Evolutionary conservation across 768 basidiomycete species (phyloP).

Genomic region (Psilocybe subaeruginosa): DNA sequence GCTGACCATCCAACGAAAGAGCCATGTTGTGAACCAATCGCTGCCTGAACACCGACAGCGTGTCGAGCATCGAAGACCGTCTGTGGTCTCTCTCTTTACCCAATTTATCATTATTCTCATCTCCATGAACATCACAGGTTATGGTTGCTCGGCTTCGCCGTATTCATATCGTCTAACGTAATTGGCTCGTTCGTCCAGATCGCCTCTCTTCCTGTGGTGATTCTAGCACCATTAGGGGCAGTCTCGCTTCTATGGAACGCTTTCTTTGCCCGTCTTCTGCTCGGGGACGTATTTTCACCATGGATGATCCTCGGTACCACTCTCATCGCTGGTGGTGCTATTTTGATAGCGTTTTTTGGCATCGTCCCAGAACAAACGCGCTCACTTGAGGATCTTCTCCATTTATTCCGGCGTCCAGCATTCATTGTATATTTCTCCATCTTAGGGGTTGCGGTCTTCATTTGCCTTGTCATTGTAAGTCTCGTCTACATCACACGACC

Average conservation of each 20-base stretch:
- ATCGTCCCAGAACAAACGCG: conserved; percentile 89
- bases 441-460: conserved; percentile 59
- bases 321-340: conserved; percentile 86
- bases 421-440: conserved; percentile 85
- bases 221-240: conserved; percentile 91
- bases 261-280: conserved; percentile 81
- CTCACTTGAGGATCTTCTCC: conserved; percentile 82
- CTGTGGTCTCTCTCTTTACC: conserved; percentile 31
- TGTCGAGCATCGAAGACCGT: conserved; percentile 82
- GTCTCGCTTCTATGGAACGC: conserved; percentile 95
- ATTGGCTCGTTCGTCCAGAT: conserved; percentile 91
- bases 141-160: conserved; percentile 85
- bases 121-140: conserved; percentile 44
- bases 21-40: conserved; percentile 82
- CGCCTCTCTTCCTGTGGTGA: conserved; percentile 91
- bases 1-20: conserved; percentile 91
- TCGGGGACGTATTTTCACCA: conserved; percentile 84
- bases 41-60: conserved; percentile 66
- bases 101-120: not conserved
- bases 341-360: conserved; percentile 89
- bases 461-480: conserved; percentile 68
- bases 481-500: not conserved
- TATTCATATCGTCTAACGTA: conserved; percentile 89
- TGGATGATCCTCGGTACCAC: conserved; percentile 88
- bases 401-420: conserved; percentile 71